A percentile compares a stretch with the other conserved stretches of the same genome.
Conservation (phyloP, 2,329 filamentous ascomycete species). For the Fusarium concolor region DNA sequence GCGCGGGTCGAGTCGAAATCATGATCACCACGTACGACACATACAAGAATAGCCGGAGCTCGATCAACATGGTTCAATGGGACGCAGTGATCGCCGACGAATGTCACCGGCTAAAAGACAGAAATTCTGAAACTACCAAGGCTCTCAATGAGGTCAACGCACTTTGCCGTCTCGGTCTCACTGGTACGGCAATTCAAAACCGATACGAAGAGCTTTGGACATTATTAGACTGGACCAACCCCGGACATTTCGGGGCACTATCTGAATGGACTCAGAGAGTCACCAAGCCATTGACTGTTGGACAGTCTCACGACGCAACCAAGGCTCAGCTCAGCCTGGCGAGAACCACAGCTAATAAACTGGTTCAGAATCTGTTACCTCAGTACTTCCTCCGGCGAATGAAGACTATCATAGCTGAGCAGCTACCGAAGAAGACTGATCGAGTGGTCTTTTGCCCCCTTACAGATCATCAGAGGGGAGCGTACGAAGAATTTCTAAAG, state of each 20-base stretch:
- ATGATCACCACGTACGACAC: slow-evolving; percentile 96
- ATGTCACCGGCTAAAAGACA: slow-evolving; percentile 89
- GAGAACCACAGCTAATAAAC: slow-evolving; percentile 82
- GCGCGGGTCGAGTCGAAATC: slow-evolving; percentile 82
- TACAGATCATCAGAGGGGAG: slow-evolving; percentile 81
- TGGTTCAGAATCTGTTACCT: slow-evolving; percentile 88
- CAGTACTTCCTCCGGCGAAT: slow-evolving; percentile 91
- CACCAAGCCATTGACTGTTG: slow-evolving; percentile 81
- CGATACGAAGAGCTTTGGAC: slow-evolving; percentile 98
- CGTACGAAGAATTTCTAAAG: slow-evolving; percentile 82
- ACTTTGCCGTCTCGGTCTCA: slow-evolving; percentile 91
- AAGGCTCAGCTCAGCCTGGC: slow-evolving; percentile 83
- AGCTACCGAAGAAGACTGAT: slow-evolving; percentile 94
- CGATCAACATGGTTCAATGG: slow-evolving; percentile 88
- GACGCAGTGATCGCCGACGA: slow-evolving; percentile 96
- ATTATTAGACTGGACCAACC: slow-evolving; percentile 94
- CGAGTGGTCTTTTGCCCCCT: slow-evolving; percentile 95
- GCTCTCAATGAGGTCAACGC: slow-evolving; percentile 93
- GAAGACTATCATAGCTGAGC: slow-evolving; percentile 91
- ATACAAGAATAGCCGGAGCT: slow-evolving; percentile 79
- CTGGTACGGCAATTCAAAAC: slow-evolving; percentile 97
- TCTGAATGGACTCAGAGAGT: slow-evolving; percentile 84
- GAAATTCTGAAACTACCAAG: slow-evolving; percentile 79
- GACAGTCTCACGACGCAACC: slow-evolving; percentile 93
- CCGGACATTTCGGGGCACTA: slow-evolving; percentile 73